Evolutionary conservation across 805 yeast species (phyloP), one percentile per base, ranked within the genome.

Genomic region (Alloascoidea africana): DNA sequence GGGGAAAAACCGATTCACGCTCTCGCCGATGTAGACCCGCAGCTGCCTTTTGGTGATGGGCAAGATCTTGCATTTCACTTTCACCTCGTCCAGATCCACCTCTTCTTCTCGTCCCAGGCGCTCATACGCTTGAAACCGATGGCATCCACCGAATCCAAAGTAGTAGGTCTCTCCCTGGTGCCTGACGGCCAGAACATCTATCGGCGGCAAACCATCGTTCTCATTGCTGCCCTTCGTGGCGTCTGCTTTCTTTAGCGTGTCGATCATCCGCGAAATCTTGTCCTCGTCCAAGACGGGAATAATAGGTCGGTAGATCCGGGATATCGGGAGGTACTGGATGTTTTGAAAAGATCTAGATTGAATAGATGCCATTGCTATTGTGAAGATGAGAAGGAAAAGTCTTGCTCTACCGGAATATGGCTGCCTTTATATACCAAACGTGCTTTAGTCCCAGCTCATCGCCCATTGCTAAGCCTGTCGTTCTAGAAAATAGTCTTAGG

Each of bases 141-240:
- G 95, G 51, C 95, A 84, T 0, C 94, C 94, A 4, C 94, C 95
- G 56, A 84, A 84, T 1, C 87, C 93, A 55, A 81, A 83, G 50
- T 77, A 83, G 52, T 66, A 67, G 27, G 56, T 63, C 36, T 69
- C 57, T 1, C 84, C 89, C 4, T 67, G 53, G 33, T 78, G 79
- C 33, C 76, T 62, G 2, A 83, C 81, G 27, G 66, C 65, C 43
- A 84, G 56, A 0, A 84, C 85, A 54, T 84, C 95, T 13, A 85
- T 66, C 1, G 94, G 89, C 2, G 95, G 94, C 30, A 83, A 56
- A 45, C 77, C 79, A 2, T 86, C 86, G 5, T 54, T 48, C 19
- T 55, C 36, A 3, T 38, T 35, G n/a, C 36, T 35, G 16, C 18
- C 5, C 2, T 15, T 18, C 38, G 23, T 18, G 39, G 42, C 76